Base-by-base conservation (phyloP, 2,329 filamentous ascomycete genomes). In the Pleochaeta shiraiana region DNA sequence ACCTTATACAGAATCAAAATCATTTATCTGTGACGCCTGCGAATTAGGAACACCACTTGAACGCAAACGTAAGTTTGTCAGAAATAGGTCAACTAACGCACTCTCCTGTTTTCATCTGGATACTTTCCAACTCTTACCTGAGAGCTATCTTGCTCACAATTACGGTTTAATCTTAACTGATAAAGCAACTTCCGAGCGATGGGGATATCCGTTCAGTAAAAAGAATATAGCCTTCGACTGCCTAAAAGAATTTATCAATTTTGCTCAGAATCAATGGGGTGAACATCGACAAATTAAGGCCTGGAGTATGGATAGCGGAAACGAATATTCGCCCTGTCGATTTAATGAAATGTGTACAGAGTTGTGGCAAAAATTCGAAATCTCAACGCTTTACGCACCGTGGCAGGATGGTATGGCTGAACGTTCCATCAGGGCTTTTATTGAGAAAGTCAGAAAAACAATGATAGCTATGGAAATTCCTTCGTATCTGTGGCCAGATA, bases 401-500 rank as follows among this genome's bases (percentile, higher is more conserved):
- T 43, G 24, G 60, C 60, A 63, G 24, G 60, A 45, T 43, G 60
- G 60, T 4, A 43, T 21, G 24, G 60, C 60, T 28, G 60, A 63
- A 63, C 28, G 60, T 37, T 39, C 60, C 9, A 63, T 43, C 43
- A 30, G 31, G 26, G 30, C 37, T 39, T 21, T 63, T 4, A 63
- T 63, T 26, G 60, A 63, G 30, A 63, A 34, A 45, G 5, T 63
- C 9, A 24, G 60, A 19, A 63, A 39, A 63, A 45, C 37, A 12
- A 63, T 43, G 37, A 63, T 63, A 21, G 28, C 7, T 5, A 63
- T 63, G 60, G 60, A 63, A 43, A 63, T 63, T 63, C 60, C 37
- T 39, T 19, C 33, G 24, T 19, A 26, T 21, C 19, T 63, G n/a
- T 63, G 60, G 60, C 31, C 60, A 12, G 31, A 63, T 21, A 28